Conservation (phyloP, 164 flowering plant genomes). For the Warburgia ugandensis region DNA sequence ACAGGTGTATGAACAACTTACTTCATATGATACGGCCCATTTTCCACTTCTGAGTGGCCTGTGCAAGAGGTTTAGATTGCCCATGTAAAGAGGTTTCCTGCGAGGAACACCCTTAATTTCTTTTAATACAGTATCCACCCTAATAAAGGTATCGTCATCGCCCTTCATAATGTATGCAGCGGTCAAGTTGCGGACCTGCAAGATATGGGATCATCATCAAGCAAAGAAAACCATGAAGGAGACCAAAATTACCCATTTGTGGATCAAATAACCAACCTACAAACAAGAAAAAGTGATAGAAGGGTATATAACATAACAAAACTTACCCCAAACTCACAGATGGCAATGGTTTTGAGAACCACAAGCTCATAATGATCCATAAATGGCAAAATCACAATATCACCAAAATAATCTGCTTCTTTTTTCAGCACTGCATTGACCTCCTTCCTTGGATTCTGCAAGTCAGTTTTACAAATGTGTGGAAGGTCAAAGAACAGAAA, state of each 20-base stretch:
- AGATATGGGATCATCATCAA: not conserved
- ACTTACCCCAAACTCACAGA: conserved; percentile 92
- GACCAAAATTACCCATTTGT: no score
- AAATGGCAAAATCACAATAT: conserved; percentile 78
- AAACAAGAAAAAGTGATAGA: not conserved
- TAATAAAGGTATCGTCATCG: conserved; percentile 89
- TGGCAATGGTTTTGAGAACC: conserved; percentile 92
- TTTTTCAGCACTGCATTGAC: conserved; percentile 75
- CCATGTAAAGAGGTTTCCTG: conserved; percentile 68
- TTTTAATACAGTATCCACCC: conserved; percentile 70
- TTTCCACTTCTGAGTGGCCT: conserved; percentile 87
- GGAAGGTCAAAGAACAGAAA: not conserved
- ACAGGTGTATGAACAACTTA: conserved; percentile 7
- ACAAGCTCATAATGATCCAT: conserved; percentile 97
- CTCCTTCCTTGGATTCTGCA: conserved; percentile 83
- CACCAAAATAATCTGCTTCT: conserved; percentile 91
- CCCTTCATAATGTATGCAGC: conserved; percentile 90
- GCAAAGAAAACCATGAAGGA: no score
- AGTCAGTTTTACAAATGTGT: not conserved
- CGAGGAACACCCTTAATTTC: conserved; percentile 44
- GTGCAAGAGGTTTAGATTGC: conserved; percentile 86
- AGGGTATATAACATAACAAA: not conserved
- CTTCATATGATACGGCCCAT: conserved; percentile 97
- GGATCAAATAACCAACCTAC: no score
- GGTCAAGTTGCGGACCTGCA: conserved; percentile 70